A percentile compares a stretch with the other conserved stretches of the same genome.
Conservation (phyloP, 805 yeast genomes). For the Schwanniomyces sp. region DNA sequence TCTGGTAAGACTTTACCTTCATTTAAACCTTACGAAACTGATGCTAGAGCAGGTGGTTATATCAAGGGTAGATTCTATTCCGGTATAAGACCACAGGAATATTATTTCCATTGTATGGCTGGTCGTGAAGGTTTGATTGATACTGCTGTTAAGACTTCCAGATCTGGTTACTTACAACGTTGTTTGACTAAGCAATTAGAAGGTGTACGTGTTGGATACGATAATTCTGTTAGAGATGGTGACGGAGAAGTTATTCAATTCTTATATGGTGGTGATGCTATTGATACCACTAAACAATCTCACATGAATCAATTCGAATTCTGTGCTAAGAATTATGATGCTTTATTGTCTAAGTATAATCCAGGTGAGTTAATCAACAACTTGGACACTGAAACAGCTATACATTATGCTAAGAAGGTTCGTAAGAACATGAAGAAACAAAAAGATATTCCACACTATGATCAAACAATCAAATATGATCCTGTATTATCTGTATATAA, state of each 20-base stretch:
- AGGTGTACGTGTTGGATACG: conserved; percentile 93
- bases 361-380: conserved; percentile 72
- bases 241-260: conserved; percentile 94
- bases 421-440: conserved; percentile 71
- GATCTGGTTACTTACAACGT: conserved; percentile 97
- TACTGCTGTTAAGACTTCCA: conserved; percentile 97
- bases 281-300: conserved; percentile 92
- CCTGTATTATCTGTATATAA: conserved; percentile 84
- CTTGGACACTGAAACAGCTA: conserved; percentile 82
- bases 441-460: conserved; percentile 59
- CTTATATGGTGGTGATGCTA: conserved; percentile 95
- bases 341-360: conserved; percentile 81
- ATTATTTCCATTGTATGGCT: conserved; percentile 99
- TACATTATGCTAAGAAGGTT: conserved; percentile 77
- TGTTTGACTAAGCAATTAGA: conserved; percentile 97
- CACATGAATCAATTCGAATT: conserved; percentile 91
- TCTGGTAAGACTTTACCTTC: conserved; percentile 97
- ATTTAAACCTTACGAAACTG: conserved; percentile 94
- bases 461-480: conserved; percentile 68
- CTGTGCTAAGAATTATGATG: conserved; percentile 88
- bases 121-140: conserved; percentile 99
- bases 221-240: conserved; percentile 91
- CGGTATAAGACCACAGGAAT: conserved; percentile 97
- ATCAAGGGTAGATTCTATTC: conserved; percentile 96
- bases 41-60: conserved; percentile 98